phyloP scores from a whole-genome alignment of 2,329 filamentous ascomycete species.

The Trichoderma sp. region DNA sequence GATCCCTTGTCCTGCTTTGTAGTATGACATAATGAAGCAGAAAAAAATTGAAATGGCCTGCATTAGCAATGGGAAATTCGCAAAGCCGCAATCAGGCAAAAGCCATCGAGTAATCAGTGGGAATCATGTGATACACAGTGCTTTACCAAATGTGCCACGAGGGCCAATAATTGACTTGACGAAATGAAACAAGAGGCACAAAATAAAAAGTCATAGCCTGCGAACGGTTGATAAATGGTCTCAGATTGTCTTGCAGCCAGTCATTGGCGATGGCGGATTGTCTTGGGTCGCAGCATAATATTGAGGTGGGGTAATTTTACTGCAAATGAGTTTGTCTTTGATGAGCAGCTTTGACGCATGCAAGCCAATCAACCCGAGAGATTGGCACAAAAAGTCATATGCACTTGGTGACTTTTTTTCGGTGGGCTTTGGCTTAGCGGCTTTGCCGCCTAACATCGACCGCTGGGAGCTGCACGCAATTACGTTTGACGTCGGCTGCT shows the following conservation, averaged over 20 bases:
- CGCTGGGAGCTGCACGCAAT: constrained; percentile 14
- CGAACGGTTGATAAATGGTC: not conserved
- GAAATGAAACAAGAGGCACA: not conserved
- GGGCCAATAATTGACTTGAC: not conserved
- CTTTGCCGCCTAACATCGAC: constrained; percentile 15
- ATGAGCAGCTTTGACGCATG: constrained; percentile 1
- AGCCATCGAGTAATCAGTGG: not conserved
- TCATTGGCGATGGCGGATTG: not conserved
- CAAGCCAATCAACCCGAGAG: constrained; percentile 8
- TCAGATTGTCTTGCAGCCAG: not conserved
- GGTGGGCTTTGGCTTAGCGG: constrained; percentile 9
- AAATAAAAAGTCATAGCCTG: not conserved
- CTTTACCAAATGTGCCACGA: not conserved
- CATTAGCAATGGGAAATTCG: not conserved
- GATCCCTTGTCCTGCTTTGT: not conserved
- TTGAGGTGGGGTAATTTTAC: constrained; percentile 21
- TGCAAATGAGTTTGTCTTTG: constrained; percentile 22
- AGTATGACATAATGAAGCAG: not conserved
- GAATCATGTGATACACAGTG: not conserved
- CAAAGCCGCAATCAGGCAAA: not conserved
- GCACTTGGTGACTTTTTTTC: not conserved
- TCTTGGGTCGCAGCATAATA: constrained; percentile 20
- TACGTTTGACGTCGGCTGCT: constrained; percentile 16
- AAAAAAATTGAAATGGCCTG: not conserved
- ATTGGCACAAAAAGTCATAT: constrained; percentile 1